Percentiles rank a stretch among this genome's conserved stretches.
phyloP scores from a whole-genome alignment of 2,329 filamentous ascomycete species.

The Penicillium nordicum region DNA sequence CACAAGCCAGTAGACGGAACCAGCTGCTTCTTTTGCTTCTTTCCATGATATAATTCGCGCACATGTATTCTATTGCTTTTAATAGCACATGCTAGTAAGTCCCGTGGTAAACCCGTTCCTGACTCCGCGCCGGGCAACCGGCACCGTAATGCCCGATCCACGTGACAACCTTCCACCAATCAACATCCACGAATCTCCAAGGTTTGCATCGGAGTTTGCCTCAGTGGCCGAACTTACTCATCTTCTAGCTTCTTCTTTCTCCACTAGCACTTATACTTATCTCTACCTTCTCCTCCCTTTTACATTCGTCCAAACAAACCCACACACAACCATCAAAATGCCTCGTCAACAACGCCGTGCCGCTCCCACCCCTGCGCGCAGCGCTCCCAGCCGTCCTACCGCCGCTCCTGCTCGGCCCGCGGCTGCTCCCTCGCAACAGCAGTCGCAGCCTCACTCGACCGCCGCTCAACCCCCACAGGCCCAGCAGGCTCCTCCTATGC shows the following conservation, averaged over 20 bases:
- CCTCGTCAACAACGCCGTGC: constrained; percentile 72
- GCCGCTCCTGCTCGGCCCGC: constrained; percentile 58
- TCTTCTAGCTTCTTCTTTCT: constrained; percentile 31
- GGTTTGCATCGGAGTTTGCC: constrained; percentile 17
- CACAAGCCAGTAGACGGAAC: background rate
- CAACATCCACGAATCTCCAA: background rate
- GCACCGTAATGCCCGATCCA: constrained; percentile 4
- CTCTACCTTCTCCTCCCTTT: constrained; percentile 20
- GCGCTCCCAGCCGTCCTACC: constrained; percentile 64
- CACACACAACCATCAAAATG: constrained; percentile 52
- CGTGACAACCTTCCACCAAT: background rate
- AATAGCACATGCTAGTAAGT: background rate
- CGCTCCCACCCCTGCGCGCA: constrained; percentile 49
- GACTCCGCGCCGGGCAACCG: constrained; percentile 1
- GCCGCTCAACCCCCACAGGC: constrained; percentile 49
- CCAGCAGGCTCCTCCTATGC: constrained; percentile 50
- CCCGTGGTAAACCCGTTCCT: constrained; percentile 1
- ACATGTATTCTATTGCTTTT: background rate
- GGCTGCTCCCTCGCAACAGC: constrained; percentile 55
- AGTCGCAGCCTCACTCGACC: constrained; percentile 68
- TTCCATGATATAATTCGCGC: background rate
- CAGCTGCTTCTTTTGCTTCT: background rate
- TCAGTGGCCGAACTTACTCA: constrained; percentile 23
- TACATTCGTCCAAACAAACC: constrained; percentile 13
- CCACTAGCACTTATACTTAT: constrained; percentile 14